A percentile compares a stretch with the other conserved stretches of the same genome.
phyloP scores from a whole-genome alignment of 306 rosid species.

The Astragalus glycyphyllos region DNA sequence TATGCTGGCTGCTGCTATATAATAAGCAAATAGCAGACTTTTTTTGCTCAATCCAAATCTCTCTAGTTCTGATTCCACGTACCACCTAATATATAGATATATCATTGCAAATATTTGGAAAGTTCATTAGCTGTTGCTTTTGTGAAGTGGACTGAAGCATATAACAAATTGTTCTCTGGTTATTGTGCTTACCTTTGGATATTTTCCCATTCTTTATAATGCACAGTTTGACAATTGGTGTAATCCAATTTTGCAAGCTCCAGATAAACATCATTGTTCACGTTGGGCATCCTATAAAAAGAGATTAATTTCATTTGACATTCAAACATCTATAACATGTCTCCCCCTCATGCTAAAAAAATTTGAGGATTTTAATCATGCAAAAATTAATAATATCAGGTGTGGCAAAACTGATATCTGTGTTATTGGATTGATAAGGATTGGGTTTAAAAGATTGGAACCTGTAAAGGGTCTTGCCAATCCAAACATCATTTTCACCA shows the following conservation, averaged over 20 bases:
- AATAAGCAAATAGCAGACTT: conserved; percentile 61
- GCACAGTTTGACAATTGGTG: conserved; percentile 76
- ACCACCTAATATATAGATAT: conserved; percentile 61
- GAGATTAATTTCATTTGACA: background rate
- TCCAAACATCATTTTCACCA: conserved; percentile 78
- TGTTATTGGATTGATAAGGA: no score
- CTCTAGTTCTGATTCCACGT: conserved; percentile 55
- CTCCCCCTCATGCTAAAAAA: background rate
- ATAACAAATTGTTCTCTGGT: background rate
- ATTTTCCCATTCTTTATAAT: conserved; percentile 64
- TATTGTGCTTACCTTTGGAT: conserved; percentile 57
- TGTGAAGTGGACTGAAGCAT: background rate
- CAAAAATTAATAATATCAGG: no score
- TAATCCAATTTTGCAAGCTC: conserved; percentile 84
- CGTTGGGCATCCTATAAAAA: conserved; percentile 67
- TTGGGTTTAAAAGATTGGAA: conserved; percentile 9
- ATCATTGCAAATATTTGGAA: background rate
- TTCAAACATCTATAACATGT: background rate
- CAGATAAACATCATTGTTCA: conserved; percentile 67
- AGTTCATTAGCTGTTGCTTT: conserved; percentile 4
- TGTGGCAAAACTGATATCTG: no score
- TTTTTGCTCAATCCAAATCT: conserved; percentile 65
- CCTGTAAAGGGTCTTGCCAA: conserved; percentile 95
- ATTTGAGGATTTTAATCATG: background rate
- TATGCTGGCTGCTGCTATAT: conserved; percentile 66